Evolutionary conservation across 23 red algal species (phyloP), one percentile per base, ranked within the genome.

Genomic region (Gracilaria caudata): DNA sequence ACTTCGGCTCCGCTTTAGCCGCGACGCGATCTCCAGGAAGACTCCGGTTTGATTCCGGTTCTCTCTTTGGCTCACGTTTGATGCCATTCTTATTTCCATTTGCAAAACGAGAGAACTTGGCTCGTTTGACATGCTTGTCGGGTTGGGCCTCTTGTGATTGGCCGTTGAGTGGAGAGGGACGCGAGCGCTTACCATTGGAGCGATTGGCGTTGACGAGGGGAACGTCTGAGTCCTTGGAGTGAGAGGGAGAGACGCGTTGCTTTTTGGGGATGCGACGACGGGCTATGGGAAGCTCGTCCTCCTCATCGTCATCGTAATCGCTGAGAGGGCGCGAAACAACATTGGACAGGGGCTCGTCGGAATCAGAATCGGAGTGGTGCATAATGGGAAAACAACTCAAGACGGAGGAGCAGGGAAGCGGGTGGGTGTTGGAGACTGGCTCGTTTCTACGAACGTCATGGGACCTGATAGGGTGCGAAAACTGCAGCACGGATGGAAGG

Each of bases 291-390:
- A 80, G 51, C 36, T 80, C 77, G 56, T 80, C 77, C 7, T 77
- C 72, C 29, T 80, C 77, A 59, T 80, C 77, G 10, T 75, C 70
- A 26, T 75, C 70, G 70, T 75, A 17, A 24, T 75, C 70, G 70
- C 70, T 75, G 39, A 75, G 13, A 19, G 70, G 43, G 40, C 70
- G 70, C 70, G 70, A 47, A 47, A 46, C 37, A 30, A 43, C 39
- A 11, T 75, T 75, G 37, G 70, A 75, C 1, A 75, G 40, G 37
- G 70, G 70, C 40, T 75, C 70, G 70, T 75, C 70, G 39, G 70
- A 75, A 75, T 65, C 60, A 23, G 60, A 65, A 65, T 75, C 43
- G 21, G 43, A 49, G 43, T 46, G 39, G 20, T 28, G 70, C 70
- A 75, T 46, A 40, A 46, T 49, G 70, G 26, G 60, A 47, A 17